phyloP scores from a whole-genome alignment of 306 rosid species.

The Quercus engelmannii region DNA sequence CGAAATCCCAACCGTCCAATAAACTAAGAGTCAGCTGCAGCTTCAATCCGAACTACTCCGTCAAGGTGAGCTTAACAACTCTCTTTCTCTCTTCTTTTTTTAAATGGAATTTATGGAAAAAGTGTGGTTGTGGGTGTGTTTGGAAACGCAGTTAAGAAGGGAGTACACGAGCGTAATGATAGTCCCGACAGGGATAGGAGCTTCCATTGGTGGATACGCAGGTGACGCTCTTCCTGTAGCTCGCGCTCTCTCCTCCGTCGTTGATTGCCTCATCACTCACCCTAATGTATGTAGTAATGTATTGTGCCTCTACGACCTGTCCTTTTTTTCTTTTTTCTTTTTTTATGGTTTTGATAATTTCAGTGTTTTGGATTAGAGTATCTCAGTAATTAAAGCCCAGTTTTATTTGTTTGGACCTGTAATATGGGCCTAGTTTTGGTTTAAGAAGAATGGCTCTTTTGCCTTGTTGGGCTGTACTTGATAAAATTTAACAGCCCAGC shows the following conservation, averaged over 20 bases:
- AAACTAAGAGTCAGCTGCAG: constrained; percentile 37
- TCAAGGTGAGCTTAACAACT: constrained; percentile 35
- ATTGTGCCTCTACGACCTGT: not conserved
- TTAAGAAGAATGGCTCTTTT: not conserved
- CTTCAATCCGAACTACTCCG: constrained; percentile 27
- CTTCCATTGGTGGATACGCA: constrained; percentile 85
- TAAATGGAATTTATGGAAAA: not conserved
- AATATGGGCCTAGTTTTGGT: not conserved
- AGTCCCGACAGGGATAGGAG: constrained; percentile 79
- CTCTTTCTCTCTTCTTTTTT: not conserved
- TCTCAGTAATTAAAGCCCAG: not conserved
- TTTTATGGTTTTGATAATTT: not conserved
- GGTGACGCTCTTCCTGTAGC: constrained; percentile 89
- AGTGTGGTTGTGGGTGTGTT: constrained; percentile 6
- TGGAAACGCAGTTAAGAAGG: constrained; percentile 48
- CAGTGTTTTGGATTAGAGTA: not conserved
- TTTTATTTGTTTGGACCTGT: not conserved
- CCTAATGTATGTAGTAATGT: constrained; percentile 50
- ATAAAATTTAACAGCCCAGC: too few species aligned
- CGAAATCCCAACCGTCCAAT: constrained; percentile 12
- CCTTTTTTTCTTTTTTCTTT: not conserved
- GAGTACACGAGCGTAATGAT: constrained; percentile 84
- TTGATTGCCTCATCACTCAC: constrained; percentile 83
- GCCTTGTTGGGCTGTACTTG: too few species aligned
- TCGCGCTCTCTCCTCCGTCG: constrained; percentile 72